Evolutionary conservation across 805 yeast genomes (phyloP).

Genomic region (Saturnispora halmiae): DNA sequence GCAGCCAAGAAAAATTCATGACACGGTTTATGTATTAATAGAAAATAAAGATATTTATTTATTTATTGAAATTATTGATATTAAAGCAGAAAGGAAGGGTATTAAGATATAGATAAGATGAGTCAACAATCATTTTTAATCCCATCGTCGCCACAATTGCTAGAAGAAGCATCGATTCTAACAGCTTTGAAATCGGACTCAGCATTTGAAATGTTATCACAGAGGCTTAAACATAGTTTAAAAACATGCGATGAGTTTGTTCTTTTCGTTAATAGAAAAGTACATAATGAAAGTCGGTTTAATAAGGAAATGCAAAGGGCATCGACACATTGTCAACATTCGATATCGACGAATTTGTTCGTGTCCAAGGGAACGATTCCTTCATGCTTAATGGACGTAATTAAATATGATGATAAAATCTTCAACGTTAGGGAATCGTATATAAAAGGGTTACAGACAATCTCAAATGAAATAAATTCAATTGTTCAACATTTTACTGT

Average conservation of each 20-base stretch:
- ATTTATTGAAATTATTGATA: too few relatives aligned
- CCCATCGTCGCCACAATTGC: constrained; percentile 6
- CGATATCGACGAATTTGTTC: constrained; percentile 34
- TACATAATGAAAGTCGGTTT: constrained; percentile 70
- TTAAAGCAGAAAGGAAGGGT: too few relatives aligned
- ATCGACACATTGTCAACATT: constrained; percentile 36
- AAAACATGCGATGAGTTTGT: constrained; percentile 80
- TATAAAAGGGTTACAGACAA: constrained; percentile 68
- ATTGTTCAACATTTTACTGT: constrained; percentile 61
- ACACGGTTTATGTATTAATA: too few relatives aligned
- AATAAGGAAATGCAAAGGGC: constrained; percentile 65
- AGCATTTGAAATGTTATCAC: constrained; percentile 63
- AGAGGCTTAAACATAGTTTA: constrained; percentile 69
- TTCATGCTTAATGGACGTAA: constrained; percentile 53
- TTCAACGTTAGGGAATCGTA: constrained; percentile 65
- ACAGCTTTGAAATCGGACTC: constrained; percentile 41
- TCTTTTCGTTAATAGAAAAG: constrained; percentile 68
- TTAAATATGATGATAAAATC: constrained; percentile 67
- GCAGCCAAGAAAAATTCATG: too few relatives aligned
- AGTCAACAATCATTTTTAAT: constrained; percentile 6
- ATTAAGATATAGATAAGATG: background rate
- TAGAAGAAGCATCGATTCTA: constrained; percentile 6
- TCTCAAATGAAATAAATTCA: constrained; percentile 77
- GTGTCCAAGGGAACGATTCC: constrained; percentile 42
- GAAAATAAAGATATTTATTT: too few relatives aligned